Percentiles rank a stretch among this genome's conserved stretches.
Evolutionary conservation across 176 grass and related monocot genomes (phyloP).

Genomic region (Eragrostis nindensis): DNA sequence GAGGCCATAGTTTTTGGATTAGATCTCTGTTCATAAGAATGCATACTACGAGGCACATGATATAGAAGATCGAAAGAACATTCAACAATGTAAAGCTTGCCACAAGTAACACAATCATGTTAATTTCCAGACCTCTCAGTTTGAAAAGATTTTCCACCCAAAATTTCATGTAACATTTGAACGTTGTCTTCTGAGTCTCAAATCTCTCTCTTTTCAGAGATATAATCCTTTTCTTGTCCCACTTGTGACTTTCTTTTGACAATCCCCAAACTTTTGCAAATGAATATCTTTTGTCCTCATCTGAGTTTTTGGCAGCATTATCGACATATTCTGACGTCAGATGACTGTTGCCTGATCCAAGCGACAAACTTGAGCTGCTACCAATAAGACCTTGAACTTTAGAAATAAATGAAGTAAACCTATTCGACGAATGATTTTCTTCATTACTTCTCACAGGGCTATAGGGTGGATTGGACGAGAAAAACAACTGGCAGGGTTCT

Average conservation of each 20-base stretch:
- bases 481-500: slow-evolving; percentile 92
- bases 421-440: slow-evolving; percentile 55
- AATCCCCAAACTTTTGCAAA: slow-evolving; percentile 90
- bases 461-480: slow-evolving; percentile 56
- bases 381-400: slow-evolving; percentile 55
- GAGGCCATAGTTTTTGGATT: slow-evolving; percentile 84
- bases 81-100: slow-evolving; percentile 96
- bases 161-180: slow-evolving; percentile 86
- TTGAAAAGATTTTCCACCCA: slow-evolving; percentile 99
- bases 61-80: slow-evolving; percentile 87
- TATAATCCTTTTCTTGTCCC: slow-evolving; percentile 80
- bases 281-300: slow-evolving; percentile 62
- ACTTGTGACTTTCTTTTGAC: slow-evolving; percentile 94
- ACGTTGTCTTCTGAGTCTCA: slow-evolving; percentile 86
- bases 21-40: slow-evolving; percentile 91
- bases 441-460: slow-evolving; percentile 33
- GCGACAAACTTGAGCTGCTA: slow-evolving; percentile 51
- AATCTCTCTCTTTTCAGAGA: slow-evolving; percentile 84
- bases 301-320: slow-evolving; percentile 34
- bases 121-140: slow-evolving; percentile 89
- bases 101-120: slow-evolving; percentile 91
- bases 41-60: slow-evolving; percentile 75
- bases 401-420: slow-evolving; percentile 58
- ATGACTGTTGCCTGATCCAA: slow-evolving; percentile 43
- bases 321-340: slow-evolving; percentile 51